Evolutionary conservation across 805 yeast species (phyloP).

Genomic region (Candida andamanensis): DNA sequence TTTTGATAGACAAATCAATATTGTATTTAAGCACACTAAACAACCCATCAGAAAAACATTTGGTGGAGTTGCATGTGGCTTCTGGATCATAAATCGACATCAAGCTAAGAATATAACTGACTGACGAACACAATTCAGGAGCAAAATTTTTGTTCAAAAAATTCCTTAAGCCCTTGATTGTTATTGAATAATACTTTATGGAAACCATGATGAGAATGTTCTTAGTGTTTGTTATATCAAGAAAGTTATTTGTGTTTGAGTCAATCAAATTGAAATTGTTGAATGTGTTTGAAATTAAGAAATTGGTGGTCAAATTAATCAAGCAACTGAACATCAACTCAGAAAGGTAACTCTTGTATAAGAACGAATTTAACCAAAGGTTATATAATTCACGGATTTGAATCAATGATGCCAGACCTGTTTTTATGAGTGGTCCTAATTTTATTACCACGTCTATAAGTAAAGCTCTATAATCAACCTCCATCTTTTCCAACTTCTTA

Average conservation of each 20-base stretch:
- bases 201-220: conserved; percentile 26
- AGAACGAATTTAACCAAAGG: conserved; percentile 29
- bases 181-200: conserved; percentile 32
- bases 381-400: conserved; percentile 27
- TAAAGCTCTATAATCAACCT: conserved; percentile 8
- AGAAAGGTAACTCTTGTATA: conserved; percentile 18
- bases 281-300: conserved; percentile 27
- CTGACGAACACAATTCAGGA: conserved; percentile 28
- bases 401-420: conserved; percentile 23
- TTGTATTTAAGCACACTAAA: conserved; percentile 30
- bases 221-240: conserved; percentile 14
- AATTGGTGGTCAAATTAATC: conserved; percentile 35
- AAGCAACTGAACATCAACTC: conserved; percentile 32
- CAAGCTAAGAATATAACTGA: conserved; percentile 32
- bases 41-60: conserved; percentile 38
- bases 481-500: conserved; percentile 6
- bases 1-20: conserved; percentile 13
- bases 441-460: conserved; percentile 9
- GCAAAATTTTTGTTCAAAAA: conserved; percentile 23
- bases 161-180: conserved; percentile 27
- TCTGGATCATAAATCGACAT: conserved; percentile 42
- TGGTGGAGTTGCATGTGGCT: conserved; percentile 31
- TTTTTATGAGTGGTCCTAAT: conserved; percentile 8
- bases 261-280: conserved; percentile 12
- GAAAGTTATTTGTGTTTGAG: conserved; percentile 9